Percentiles rank a stretch among this genome's conserved stretches.
phyloP scores from a whole-genome alignment of 108 stramenopile genomes.

The Parmales sp. region DNA sequence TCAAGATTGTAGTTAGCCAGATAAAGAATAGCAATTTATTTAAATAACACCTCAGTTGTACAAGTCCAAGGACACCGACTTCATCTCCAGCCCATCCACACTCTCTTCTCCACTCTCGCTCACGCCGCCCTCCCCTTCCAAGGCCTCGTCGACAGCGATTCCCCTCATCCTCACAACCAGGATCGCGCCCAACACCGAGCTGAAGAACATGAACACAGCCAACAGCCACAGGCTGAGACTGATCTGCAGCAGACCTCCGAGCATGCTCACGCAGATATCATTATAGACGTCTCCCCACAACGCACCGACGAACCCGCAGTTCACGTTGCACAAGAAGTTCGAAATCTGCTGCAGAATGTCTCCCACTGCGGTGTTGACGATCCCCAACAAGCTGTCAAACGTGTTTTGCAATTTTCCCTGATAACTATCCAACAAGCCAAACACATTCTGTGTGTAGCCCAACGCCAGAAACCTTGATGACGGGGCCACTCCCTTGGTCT shows the following conservation, averaged over 20 bases:
- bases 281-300: not conserved
- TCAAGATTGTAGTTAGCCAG: too few relatives aligned
- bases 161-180: slow-evolving; percentile 10
- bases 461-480: too few relatives aligned
- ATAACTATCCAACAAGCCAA: not conserved
- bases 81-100: slow-evolving; percentile 5
- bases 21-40: too few relatives aligned
- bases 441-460: not conserved
- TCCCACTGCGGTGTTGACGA: not conserved
- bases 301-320: slow-evolving; percentile 5
- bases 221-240: not conserved
- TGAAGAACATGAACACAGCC: slow-evolving; percentile 9
- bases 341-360: not conserved
- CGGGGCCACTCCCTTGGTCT: too few relatives aligned
- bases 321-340: slow-evolving; percentile 5
- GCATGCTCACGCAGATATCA: not conserved
- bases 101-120: too few relatives aligned
- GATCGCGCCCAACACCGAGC: not conserved
- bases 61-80: not conserved
- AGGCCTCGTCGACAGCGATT: not conserved
- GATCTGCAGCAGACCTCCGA: slow-evolving; percentile 1
- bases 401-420: not conserved
- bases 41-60: too few relatives aligned
- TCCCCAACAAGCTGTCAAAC: not conserved
- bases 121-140: not conserved